Base-by-base conservation (phyloP, 345 rosid species). In the Populus alba region DNA sequence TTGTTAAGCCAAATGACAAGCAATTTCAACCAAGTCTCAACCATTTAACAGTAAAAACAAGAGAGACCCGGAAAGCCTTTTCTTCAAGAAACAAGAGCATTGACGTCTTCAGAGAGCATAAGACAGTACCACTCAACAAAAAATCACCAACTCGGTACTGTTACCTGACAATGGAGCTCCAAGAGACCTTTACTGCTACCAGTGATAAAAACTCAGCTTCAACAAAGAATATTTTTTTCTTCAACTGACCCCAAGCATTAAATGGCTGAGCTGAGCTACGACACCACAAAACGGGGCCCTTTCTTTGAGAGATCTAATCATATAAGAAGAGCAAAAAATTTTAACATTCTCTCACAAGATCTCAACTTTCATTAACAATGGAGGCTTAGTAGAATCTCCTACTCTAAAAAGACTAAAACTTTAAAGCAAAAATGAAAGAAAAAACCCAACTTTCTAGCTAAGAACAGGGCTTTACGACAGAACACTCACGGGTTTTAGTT, bases 301-400 rank as follows among this genome's bases (percentile, higher is more conserved):
- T 87, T 83, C 86, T 70, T 76, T 73, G 39, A 66, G 75, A 80
- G 85, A 88, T 85, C 87, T 82, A 88, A 75, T 53, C 11, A 66
- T 10, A 29, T 59, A n/a, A 63, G 63, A 20, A 59, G 72, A 69
- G 11, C 27, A 11, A 45, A 41, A 77, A 39, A 81, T 78, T 74
- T 72, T 74, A 82, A 68, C 87, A 81, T 78, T 82, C 84, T 79
- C 80, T 81, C 66, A 75, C 82, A 81, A 83, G 78, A 80, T 77
- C 86, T 85, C 87, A 79, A 72, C 84, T 69, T 74, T 83, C 80
- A 78, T 82, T 8, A 80, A 81, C 86, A 90, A 87, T 87, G 89
- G 25, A 73, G 83, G 84, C 81, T 80, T 59, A 66, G 75, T 9
- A 75, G 78, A 53, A 77, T 78, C 82, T 77, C 31, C 37, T 82